A percentile compares a stretch with the other conserved stretches of the same genome.
These are phyloP conservation scores for Epicoccum nigrum DNA, from an alignment of 2,329 filamentous ascomycete genomes.

Conservation along the genomic window DNA sequence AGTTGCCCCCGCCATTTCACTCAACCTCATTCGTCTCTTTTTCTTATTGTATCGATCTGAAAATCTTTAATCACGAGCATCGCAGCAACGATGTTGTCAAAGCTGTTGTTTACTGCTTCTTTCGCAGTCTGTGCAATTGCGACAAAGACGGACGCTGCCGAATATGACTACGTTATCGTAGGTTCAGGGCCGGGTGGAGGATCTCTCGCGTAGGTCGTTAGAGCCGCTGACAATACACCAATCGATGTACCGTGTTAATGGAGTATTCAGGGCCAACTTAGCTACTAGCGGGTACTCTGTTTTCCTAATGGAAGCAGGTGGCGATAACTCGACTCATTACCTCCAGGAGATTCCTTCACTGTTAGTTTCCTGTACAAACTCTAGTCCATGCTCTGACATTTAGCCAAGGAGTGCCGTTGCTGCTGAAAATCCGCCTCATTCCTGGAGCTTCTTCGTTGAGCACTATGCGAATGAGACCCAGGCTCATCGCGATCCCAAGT, in stretches of 20 bases:
- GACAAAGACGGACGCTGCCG: background rate
- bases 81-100: background rate
- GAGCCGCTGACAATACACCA: background rate
- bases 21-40: background rate
- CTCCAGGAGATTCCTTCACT: conserved; percentile 5
- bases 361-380: conserved; percentile 1
- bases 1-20: too few species aligned
- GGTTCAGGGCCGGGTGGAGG: conserved; percentile 21
- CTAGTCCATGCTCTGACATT: too few species aligned
- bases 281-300: conserved; percentile 15
- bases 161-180: conserved; percentile 22
- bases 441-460: conserved; percentile 19
- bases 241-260: background rate
- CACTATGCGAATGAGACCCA: conserved; percentile 13
- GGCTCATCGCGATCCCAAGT: conserved; percentile 13
- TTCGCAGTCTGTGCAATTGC: background rate
- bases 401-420: background rate
- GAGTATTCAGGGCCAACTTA: conserved; percentile 11
- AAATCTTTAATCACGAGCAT: background rate
- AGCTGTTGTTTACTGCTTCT: background rate
- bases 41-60: too few species aligned
- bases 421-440: conserved; percentile 8
- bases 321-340: conserved; percentile 8
- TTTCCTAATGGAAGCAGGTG: conserved; percentile 21
- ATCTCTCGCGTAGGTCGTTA: conserved; percentile 13